A percentile compares a stretch with the other conserved stretches of the same genome.
These are phyloP conservation scores for Corrigiola litoralis DNA, from an alignment of 179 eudicot genomes.

Conservation along the genomic window DNA sequence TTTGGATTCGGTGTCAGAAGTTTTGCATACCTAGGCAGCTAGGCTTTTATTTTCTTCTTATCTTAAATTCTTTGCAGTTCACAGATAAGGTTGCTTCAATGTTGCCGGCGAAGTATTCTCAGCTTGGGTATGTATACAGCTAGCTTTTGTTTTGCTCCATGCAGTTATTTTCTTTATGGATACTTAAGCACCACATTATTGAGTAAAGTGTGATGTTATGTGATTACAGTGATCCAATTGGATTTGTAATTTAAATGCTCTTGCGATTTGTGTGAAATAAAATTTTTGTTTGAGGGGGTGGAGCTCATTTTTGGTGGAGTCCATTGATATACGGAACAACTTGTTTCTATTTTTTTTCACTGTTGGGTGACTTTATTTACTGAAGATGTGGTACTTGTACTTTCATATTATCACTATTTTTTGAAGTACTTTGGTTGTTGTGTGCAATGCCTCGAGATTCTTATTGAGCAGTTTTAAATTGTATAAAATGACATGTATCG, in stretches of 20 bases:
- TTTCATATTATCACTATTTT: too few relatives aligned
- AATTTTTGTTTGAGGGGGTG: too few relatives aligned
- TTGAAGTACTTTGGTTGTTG: background rate
- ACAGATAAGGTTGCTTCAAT: conserved; percentile 83
- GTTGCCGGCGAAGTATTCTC: conserved; percentile 85
- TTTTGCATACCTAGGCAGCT: background rate
- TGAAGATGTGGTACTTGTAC: too few relatives aligned
- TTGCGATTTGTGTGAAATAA: too few relatives aligned
- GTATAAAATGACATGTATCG: background rate
- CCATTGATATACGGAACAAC: too few relatives aligned
- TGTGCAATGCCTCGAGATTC: background rate
- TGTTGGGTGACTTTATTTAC: too few relatives aligned
- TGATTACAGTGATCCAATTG: too few relatives aligned
- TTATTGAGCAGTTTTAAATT: background rate
- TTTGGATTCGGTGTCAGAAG: background rate
- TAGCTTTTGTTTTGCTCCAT: background rate
- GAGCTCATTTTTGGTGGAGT: too few relatives aligned
- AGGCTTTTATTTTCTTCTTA: background rate
- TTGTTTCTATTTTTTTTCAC: too few relatives aligned
- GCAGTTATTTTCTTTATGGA: background rate
- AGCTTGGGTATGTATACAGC: conserved; percentile 66
- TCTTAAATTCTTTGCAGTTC: conserved; percentile 58
- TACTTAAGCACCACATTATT: background rate
- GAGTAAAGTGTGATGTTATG: background rate
- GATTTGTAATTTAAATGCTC: too few relatives aligned